Evolutionary conservation across 2,329 filamentous ascomycete species (phyloP).

Genomic region (Stachybotrys chartarum): DNA sequence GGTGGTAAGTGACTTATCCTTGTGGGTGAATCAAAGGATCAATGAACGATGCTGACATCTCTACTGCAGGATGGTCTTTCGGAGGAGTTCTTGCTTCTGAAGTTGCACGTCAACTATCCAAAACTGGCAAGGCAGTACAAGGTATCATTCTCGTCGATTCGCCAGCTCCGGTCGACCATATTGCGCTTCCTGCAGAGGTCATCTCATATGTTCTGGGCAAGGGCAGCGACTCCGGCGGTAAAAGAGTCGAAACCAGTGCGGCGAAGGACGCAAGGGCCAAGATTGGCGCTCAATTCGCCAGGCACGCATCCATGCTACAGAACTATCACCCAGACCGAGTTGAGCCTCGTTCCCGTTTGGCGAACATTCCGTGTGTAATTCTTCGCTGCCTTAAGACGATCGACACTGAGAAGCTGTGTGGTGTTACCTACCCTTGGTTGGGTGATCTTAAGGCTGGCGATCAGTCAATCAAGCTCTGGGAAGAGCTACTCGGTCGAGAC

Average conservation of each 20-base stretch:
- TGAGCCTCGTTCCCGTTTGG: background rate
- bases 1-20: constrained; percentile 25
- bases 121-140: constrained; percentile 26
- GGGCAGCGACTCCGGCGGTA: background rate
- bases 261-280: background rate
- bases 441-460: background rate
- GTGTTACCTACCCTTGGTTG: constrained; percentile 5
- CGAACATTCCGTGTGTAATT: constrained; percentile 9
- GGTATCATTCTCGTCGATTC: constrained; percentile 36
- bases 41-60: background rate
- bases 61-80: constrained; percentile 34
- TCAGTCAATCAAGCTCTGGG: constrained; percentile 10
- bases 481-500: constrained; percentile 10
- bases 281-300: background rate
- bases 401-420: constrained; percentile 12
- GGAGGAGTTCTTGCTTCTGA: constrained; percentile 45
- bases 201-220: constrained; percentile 3
- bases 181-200: constrained; percentile 32
- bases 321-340: background rate
- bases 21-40: background rate
- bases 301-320: background rate
- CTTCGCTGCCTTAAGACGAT: constrained; percentile 10
- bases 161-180: constrained; percentile 34
- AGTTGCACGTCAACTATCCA: constrained; percentile 30
- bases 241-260: background rate